These are phyloP conservation scores for Globisporangium rhizosaccharum DNA, from an alignment of 352 stramenopile species.

Conservation along the genomic window DNA sequence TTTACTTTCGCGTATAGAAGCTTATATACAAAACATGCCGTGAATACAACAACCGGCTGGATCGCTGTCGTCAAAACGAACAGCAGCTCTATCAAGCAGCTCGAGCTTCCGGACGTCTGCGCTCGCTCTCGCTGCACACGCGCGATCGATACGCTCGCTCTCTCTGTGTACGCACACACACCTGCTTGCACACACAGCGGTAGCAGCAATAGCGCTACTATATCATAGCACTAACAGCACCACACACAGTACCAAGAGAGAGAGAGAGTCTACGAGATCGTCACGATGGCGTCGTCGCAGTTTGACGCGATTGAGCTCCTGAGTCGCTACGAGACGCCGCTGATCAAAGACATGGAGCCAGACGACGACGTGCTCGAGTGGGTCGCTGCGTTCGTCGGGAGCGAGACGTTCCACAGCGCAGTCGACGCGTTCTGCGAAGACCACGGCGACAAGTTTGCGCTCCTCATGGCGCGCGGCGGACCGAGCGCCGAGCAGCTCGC, in stretches of 20 bases:
- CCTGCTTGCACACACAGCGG: too few relatives aligned
- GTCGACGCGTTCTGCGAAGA: conserved; percentile 62
- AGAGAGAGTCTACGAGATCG: background rate
- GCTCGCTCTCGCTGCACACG: too few relatives aligned
- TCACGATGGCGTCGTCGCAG: conserved; percentile 17
- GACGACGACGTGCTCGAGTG: conserved; percentile 78
- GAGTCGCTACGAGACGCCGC: conserved; percentile 70
- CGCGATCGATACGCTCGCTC: too few relatives aligned
- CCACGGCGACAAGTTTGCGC: conserved; percentile 53
- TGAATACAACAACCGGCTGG: too few relatives aligned
- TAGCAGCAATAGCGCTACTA: too few relatives aligned
- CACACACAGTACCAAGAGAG: background rate
- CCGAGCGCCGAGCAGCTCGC: conserved; percentile 51
- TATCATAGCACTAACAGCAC: background rate
- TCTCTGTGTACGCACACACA: too few relatives aligned
- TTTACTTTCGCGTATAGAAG: too few relatives aligned
- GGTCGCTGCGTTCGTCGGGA: conserved; percentile 69
- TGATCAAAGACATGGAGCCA: conserved; percentile 79
- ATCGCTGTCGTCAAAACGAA: too few relatives aligned
- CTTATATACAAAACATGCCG: too few relatives aligned
- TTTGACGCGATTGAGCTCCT: conserved; percentile 82
- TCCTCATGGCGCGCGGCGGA: conserved; percentile 58
- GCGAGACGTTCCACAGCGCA: conserved; percentile 55
- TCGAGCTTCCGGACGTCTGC: too few relatives aligned
- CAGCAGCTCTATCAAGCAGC: too few relatives aligned